Evolutionary conservation across 768 basidiomycete genomes (phyloP).

Genomic region (Daedalea quercina): DNA sequence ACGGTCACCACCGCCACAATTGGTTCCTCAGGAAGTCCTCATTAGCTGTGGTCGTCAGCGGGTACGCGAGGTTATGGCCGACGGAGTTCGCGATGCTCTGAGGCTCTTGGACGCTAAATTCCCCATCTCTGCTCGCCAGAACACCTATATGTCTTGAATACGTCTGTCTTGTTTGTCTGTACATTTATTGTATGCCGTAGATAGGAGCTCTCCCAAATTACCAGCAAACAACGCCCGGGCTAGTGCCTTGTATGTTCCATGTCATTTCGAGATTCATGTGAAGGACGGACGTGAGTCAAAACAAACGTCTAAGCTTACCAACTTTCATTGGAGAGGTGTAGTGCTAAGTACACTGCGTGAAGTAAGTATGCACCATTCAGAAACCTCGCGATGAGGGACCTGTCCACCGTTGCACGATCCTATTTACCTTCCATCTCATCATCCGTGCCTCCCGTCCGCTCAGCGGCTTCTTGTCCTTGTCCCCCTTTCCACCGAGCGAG

Average conservation of each 20-base stretch:
- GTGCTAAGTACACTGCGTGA: neutral
- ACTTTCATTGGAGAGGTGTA: neutral
- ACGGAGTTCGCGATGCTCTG: conserved; percentile 70
- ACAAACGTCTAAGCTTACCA: no score
- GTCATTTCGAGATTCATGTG: no score
- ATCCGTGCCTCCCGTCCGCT: conserved; percentile 27
- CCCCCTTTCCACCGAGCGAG: neutral
- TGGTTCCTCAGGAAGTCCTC: conserved; percentile 57
- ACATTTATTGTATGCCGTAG: conserved; percentile 3
- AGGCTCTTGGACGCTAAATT: conserved; percentile 56
- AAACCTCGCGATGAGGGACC: neutral
- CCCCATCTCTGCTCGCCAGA: conserved; percentile 4
- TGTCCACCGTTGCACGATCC: conserved; percentile 41
- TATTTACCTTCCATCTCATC: conserved; percentile 32
- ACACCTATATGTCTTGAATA: conserved; percentile 5
- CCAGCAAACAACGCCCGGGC: neutral
- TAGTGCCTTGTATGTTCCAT: no score
- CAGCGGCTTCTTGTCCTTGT: conserved; percentile 12
- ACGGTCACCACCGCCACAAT: conserved; percentile 38
- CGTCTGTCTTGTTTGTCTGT: conserved; percentile 4
- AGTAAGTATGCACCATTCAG: neutral
- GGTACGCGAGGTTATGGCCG: conserved; percentile 62
- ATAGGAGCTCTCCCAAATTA: conserved; percentile 1
- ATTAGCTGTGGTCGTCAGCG: conserved; percentile 54
- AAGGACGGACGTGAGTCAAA: no score